phyloP scores from a whole-genome alignment of 331 rosid genomes.

The Rhamnella rubrinervis region DNA sequence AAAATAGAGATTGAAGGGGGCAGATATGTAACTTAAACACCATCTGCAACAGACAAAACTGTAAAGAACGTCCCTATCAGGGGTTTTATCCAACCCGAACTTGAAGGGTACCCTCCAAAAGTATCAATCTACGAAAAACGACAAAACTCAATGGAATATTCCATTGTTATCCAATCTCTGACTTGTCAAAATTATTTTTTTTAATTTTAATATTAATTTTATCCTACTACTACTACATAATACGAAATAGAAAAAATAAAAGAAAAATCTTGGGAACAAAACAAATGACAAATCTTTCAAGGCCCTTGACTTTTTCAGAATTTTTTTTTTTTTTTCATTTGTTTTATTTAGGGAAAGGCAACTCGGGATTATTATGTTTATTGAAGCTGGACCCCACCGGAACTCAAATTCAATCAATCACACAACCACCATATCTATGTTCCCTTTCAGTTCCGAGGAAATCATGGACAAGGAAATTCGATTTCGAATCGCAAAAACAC shows the following conservation, averaged over 20 bases:
- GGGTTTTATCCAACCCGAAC: no score
- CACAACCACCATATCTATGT: neutral
- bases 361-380: neutral
- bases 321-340: no score
- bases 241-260: neutral
- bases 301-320: no score
- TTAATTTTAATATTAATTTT: no score
- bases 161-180: neutral
- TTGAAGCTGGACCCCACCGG: neutral
- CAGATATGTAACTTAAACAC: no score
- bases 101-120: no score
- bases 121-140: neutral
- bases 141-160: constrained; percentile 7
- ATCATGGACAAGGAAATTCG: neutral
- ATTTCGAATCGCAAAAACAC: no score
- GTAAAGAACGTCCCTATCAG: no score
- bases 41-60: no score
- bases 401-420: neutral
- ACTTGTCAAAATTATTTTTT: neutral
- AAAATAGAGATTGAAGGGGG: no score
- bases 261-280: neutral
- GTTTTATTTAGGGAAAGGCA: neutral
- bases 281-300: neutral
- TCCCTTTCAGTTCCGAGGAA: neutral
- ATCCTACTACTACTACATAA: no score